phyloP scores from a whole-genome alignment of 108 stramenopile species.

The Nitzschia sp. region DNA sequence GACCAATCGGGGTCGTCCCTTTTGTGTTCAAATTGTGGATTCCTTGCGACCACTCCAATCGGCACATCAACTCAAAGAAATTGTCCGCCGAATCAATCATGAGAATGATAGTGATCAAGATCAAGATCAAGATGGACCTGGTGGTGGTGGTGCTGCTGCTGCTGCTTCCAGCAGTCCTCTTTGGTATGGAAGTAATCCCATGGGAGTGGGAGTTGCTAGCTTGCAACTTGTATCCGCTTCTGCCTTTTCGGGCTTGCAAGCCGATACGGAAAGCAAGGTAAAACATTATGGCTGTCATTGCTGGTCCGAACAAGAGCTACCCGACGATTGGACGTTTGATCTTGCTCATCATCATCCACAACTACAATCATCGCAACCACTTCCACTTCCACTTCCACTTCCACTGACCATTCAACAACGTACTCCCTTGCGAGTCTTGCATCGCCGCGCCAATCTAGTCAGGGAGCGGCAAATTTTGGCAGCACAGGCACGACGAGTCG shows the following conservation, averaged over 20 bases:
- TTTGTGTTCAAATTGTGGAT: constrained; percentile 81
- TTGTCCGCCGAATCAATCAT: constrained; percentile 51
- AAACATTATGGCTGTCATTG: constrained; percentile 83
- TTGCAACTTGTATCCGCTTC: constrained; percentile 45
- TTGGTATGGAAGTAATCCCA: constrained; percentile 60
- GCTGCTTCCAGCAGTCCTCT: too few relatives aligned
- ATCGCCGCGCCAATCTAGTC: constrained; percentile 66
- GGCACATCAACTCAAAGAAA: constrained; percentile 26
- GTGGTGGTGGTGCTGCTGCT: too few relatives aligned
- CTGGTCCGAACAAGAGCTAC: constrained; percentile 53
- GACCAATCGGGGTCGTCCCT: constrained; percentile 64
- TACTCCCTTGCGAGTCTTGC: constrained; percentile 82
- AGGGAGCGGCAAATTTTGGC: constrained; percentile 52
- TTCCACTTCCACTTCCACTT: too few relatives aligned
- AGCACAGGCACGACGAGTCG: constrained; percentile 48
- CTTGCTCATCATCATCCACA: neutral
- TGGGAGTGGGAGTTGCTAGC: constrained; percentile 61
- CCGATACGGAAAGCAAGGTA: constrained; percentile 79
- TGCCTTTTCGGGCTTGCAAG: constrained; percentile 59
- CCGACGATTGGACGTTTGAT: constrained; percentile 22
- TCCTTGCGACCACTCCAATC: constrained; percentile 43
- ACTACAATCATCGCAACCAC: too few relatives aligned
- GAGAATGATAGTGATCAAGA: neutral
- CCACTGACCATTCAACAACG: constrained; percentile 68
- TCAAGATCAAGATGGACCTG: neutral